Evolutionary conservation across 2,329 filamentous ascomycete species (phyloP).

Genomic region (Sclerotinia glacialis): DNA sequence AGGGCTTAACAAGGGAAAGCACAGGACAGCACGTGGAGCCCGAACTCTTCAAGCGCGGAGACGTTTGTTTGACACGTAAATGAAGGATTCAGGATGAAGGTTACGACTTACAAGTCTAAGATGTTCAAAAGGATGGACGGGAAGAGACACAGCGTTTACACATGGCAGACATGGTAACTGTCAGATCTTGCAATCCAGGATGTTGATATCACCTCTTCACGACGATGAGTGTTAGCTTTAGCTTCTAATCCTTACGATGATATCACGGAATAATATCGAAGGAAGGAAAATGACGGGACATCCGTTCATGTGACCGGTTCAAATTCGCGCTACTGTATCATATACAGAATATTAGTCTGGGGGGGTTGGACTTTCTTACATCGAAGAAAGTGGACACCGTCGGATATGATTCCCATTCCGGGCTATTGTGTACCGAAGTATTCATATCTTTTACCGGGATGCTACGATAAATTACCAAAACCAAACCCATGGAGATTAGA

Average conservation of each 20-base stretch:
- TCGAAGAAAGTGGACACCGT: slow-evolving; percentile 16
- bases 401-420: slow-evolving; percentile 19
- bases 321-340: slow-evolving; percentile 7
- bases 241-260: slow-evolving; percentile 9
- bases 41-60: slow-evolving; percentile 9
- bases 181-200: not conserved
- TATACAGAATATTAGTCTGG: not conserved
- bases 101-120: not conserved
- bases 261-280: not conserved
- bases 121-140: not conserved
- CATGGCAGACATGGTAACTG: not conserved
- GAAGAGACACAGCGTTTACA: not conserved
- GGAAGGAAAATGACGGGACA: slow-evolving; percentile 9
- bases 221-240: not conserved
- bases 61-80: slow-evolving; percentile 8
- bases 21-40: not conserved
- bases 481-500: slow-evolving; percentile 18
- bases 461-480: slow-evolving; percentile 5
- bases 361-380: not conserved
- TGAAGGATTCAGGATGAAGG: slow-evolving; percentile 16
- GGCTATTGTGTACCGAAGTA: slow-evolving; percentile 20
- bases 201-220: not conserved
- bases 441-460: not conserved
- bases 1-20: not conserved
- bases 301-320: slow-evolving; percentile 20